Evolutionary conservation across 2,329 filamentous ascomycete genomes (phyloP).

Genomic region (Xylaria sp.): DNA sequence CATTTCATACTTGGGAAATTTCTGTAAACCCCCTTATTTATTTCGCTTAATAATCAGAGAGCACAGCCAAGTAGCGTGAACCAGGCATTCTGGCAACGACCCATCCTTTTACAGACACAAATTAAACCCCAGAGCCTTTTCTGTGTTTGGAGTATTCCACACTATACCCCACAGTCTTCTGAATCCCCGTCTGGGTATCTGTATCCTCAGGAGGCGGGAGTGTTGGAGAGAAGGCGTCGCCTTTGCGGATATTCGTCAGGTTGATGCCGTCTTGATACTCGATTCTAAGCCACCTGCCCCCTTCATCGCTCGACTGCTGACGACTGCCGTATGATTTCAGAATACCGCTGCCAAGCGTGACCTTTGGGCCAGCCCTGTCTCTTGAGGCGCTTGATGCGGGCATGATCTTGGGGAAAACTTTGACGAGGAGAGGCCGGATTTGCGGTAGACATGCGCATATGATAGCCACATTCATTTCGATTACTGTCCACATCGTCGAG

Average conservation of each 20-base stretch:
- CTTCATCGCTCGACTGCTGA: slow-evolving; percentile 34
- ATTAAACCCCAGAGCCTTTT: slow-evolving; percentile 16
- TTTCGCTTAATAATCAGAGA: background rate
- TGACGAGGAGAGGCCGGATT: slow-evolving; percentile 47
- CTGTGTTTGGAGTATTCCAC: slow-evolving; percentile 44
- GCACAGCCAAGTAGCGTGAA: too few species aligned
- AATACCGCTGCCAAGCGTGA: slow-evolving; percentile 26
- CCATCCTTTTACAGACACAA: too few species aligned
- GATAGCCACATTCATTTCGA: slow-evolving; percentile 54
- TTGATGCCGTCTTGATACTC: slow-evolving; percentile 36
- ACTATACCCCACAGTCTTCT: slow-evolving; percentile 48
- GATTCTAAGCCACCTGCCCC: slow-evolving; percentile 39
- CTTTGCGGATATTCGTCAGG: slow-evolving; percentile 38
- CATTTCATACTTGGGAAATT: background rate
- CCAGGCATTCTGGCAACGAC: background rate
- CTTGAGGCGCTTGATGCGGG: slow-evolving; percentile 38
- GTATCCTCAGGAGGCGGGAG: slow-evolving; percentile 39
- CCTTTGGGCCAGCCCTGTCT: slow-evolving; percentile 28
- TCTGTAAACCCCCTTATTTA: background rate
- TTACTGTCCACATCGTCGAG: slow-evolving; percentile 53
- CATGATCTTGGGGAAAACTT: slow-evolving; percentile 47
- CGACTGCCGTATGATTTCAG: slow-evolving; percentile 30
- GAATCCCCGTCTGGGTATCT: slow-evolving; percentile 37
- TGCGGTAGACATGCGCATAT: slow-evolving; percentile 53
- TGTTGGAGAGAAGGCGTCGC: slow-evolving; percentile 20